Evolutionary conservation across 257 asterid genomes (phyloP), one percentile per base, ranked within the genome.

Genomic region (Galeopsis tetrahit): DNA sequence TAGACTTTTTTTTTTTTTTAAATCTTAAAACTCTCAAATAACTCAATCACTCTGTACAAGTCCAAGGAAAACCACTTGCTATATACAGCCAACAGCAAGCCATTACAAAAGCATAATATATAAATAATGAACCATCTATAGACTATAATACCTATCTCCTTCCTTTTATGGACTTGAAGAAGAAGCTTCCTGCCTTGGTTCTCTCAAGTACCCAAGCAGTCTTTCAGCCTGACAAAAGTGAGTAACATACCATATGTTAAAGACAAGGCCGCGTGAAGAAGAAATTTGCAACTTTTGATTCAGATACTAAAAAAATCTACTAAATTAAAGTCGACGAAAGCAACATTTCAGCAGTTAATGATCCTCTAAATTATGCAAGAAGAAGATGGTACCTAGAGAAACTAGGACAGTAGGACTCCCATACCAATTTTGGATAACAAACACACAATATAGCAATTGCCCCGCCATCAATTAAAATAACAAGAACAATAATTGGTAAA

Each of bases 151-250:
- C 82, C 79, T 79, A 60, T 53, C 13, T 48, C 69, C 72, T 11
- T 75, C 71, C 71, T 62, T 39, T 81, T 82, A 82, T 52, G 95
- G 90, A 40, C 86, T 85, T 51, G 95, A 87, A 42, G 89, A 79
- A 33, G 92, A 90, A 79, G 93, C 96, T 80, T 88, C 97, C 42
- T 86, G 95, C 71, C 99, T 94, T 68, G 95, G 86, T 79, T 92
- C 99, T 83, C 99, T 89, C 89, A 94, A 85, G 85, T 85, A 87
- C 68, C 86, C 93, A 36, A 94, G 97, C 70, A 94, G 93, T 40
- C 85, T 88, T 76, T 94, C 99, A 69, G 96, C 97, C 99, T 94
- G 96, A 80, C 80, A 82, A 79, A 68, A 76, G 46, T 17, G 38
- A 52, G 32, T 55, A 57, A 0, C 59, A 35, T 44, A 68, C 70